Base-by-base conservation (phyloP, 2,329 filamentous ascomycete genomes). In the Byssoonygena ceratinophila region DNA sequence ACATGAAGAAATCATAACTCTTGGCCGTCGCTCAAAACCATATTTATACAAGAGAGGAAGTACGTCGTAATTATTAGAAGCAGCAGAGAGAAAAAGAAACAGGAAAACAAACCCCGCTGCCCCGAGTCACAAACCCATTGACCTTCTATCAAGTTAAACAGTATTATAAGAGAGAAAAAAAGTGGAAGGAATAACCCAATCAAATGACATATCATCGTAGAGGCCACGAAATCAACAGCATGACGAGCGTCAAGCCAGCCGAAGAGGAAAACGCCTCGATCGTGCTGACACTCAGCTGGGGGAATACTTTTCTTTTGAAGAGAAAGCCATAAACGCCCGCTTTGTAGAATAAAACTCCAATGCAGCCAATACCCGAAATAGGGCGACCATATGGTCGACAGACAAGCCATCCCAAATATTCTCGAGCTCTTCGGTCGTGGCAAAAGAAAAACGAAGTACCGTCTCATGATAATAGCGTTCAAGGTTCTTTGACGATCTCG, bases 401-500 rank as follows among this genome's bases (percentile, higher is more conserved):
- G 39, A 18, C 34, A 37, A 22, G 16, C 45, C 20, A 44, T 23
- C n/a, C n/a, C 29, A 23, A 27, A 27, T 4, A 20, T n/a, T 29
- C 9, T 22, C 23, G 16, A 44, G 16, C 6, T 20, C 9, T 34
- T 23, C 7, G 5, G 16, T 14, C n/a, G 8, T 16, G 11, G 40
- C 22, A 45, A 56, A 12, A 32, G 18, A 8, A 32, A 22, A 18
- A 9, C 22, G 39, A 3, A 11, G 32, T 9, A 1, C 23, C 4
- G 8, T 9, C 5, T 44, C 8, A 44, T 22, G 31, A 34, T 14
- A 16, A 37, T 11, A 37, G 4, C 16, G 20, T 11, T 47, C 22
- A 55, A 14, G 63, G 57, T 43, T 67, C 67, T 49, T 70, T 64
- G 9, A 74, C 70, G 16, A 74, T 59, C 56, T 74, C 72, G 8